These are phyloP conservation scores for Coccomyxa subellipsoidea DNA, from an alignment of 163 green algal species.

Conservation along the genomic window DNA sequence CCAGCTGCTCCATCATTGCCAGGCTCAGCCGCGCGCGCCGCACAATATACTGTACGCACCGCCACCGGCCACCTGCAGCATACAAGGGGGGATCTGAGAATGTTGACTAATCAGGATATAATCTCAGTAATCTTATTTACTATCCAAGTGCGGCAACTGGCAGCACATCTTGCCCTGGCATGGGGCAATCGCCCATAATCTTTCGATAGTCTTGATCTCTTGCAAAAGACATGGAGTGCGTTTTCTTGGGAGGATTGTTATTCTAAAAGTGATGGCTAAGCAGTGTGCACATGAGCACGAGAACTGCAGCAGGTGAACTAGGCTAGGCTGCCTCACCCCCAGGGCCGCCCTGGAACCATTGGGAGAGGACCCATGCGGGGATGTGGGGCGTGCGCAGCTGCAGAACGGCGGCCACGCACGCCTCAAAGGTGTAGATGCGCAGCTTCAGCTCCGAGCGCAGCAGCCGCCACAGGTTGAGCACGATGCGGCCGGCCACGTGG, in stretches of 20 bases:
- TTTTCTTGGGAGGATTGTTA: too few species aligned
- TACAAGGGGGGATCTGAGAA: too few species aligned
- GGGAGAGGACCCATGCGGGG: conserved; percentile 51
- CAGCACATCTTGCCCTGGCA: too few species aligned
- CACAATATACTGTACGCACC: conserved; percentile 51
- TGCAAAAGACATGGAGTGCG: too few species aligned
- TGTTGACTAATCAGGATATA: too few species aligned
- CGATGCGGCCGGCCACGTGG: conserved; percentile 72
- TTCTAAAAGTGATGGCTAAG: too few species aligned
- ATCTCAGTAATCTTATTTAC: too few species aligned
- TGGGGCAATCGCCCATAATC: too few species aligned
- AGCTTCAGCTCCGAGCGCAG: conserved; percentile 92
- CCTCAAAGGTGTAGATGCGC: conserved; percentile 84
- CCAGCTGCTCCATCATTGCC: conserved; percentile 82
- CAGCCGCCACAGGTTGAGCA: conserved; percentile 95
- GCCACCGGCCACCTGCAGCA: conserved; percentile 45
- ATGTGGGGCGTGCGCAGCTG: conserved; percentile 71
- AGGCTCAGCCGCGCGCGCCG: conserved; percentile 64
- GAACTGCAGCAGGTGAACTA: too few species aligned
- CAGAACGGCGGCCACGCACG: conserved; percentile 77
- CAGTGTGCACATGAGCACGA: too few species aligned
- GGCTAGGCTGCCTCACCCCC: background rate
- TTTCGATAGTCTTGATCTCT: too few species aligned
- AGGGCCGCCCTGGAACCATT: conserved; percentile 53
- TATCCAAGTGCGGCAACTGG: too few species aligned